Evolutionary conservation across 495 filamentous ascomycete genomes (phyloP).

Genomic region (Podospora didyma): DNA sequence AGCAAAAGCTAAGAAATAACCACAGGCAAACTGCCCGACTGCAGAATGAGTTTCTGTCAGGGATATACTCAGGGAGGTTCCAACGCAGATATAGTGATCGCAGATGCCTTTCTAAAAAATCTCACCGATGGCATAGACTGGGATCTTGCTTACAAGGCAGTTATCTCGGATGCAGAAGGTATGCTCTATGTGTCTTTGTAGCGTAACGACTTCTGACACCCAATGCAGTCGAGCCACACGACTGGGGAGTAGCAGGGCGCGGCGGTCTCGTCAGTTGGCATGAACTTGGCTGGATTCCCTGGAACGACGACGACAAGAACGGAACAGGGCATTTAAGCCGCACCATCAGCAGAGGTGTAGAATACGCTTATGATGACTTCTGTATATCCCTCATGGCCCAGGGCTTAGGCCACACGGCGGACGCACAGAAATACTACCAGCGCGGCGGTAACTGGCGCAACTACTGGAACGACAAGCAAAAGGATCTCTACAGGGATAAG

Average conservation of each 20-base stretch:
- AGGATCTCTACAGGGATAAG: constrained; percentile 28
- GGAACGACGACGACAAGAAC: constrained; percentile 54
- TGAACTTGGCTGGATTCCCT: constrained; percentile 56
- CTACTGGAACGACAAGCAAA: constrained; percentile 45
- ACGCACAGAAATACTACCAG: constrained; percentile 52
- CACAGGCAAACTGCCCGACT: constrained; percentile 52
- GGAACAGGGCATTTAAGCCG: constrained; percentile 59
- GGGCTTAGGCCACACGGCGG: constrained; percentile 45
- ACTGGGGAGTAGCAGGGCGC: constrained; percentile 64
- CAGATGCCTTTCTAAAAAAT: constrained; percentile 65
- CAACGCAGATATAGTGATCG: constrained; percentile 67
- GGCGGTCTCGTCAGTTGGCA: constrained; percentile 62
- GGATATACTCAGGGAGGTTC: constrained; percentile 70
- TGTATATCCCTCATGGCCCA: constrained; percentile 51
- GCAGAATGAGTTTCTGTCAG: constrained; percentile 59
- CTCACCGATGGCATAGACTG: constrained; percentile 59
- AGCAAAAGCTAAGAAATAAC: neutral
- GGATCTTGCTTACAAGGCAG: constrained; percentile 63
- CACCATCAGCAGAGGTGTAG: constrained; percentile 61
- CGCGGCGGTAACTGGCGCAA: constrained; percentile 56
- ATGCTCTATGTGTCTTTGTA: constrained; percentile 19
- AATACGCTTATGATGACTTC: constrained; percentile 75
- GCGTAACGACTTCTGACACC: constrained; percentile 28
- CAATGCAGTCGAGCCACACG: constrained; percentile 48
- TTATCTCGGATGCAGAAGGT: constrained; percentile 66